Base-by-base conservation (phyloP, 2,329 filamentous ascomycete species). In the Apiospora rasikravindrae region DNA sequence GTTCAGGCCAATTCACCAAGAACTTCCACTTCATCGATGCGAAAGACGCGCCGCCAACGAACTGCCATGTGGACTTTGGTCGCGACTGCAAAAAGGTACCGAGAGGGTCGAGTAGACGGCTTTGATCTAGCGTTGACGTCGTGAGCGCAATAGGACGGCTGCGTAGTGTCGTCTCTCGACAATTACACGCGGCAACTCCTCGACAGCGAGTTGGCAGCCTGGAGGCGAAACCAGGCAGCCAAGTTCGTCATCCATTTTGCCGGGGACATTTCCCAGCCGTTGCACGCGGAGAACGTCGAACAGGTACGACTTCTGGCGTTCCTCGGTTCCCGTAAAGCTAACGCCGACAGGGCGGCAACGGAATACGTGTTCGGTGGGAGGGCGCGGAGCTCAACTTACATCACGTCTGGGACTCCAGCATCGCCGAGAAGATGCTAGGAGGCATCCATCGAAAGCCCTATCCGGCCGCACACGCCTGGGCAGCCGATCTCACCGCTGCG, bases 261-360 rank as follows among this genome's bases (percentile, higher is more conserved):
- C 70, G 90, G 90, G 70, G 92, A 93, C 80, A 88, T 93, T 73
- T 91, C 93, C 80, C 90, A 93, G 82, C 91, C 91, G 42, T 83
- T 93, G 72, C 91, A 93, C 80, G 88, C 88, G 70, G 91, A 93
- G 81, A 86, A 91, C 71, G 66, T 49, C 7, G 40, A 19, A 45
- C 6, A n/a, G n/a, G n/a, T n/a, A n/a, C n/a, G n/a, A n/a, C n/a
- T n/a, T n/a, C n/a, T n/a, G n/a, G n/a, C n/a, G n/a, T n/a, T n/a
- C n/a, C n/a, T n/a, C n/a, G n/a, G n/a, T n/a, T n/a, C n/a, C n/a
- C n/a, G n/a, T n/a, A n/a, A n/a, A n/a, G n/a, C n/a, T n/a, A n/a
- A n/a, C n/a, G n/a, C n/a, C n/a, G n/a, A n/a, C n/a, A 86, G 29
- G 93, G 93, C 70, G 92, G 92, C 0, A 95, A 94, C 76, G 87